phyloP scores from a whole-genome alignment of 2,329 filamentous ascomycete genomes.

The Sphaerulina vaccinii region DNA sequence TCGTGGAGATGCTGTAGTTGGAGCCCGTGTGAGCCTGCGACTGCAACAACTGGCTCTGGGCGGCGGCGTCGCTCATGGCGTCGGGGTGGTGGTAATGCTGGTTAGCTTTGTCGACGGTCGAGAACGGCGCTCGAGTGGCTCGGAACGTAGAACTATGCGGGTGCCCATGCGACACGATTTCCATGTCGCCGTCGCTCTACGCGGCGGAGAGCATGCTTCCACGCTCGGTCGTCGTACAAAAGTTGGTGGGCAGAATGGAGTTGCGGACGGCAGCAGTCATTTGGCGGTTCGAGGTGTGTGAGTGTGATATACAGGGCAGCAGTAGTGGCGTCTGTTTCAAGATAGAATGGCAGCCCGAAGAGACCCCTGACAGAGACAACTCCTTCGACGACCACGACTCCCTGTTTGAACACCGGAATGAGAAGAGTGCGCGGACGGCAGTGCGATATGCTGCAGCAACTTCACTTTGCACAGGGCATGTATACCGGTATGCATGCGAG shows the following conservation, averaged over 20 bases:
- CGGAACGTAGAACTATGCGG: conserved; percentile 31
- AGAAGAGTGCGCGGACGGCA: no score
- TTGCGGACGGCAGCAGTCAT: not conserved
- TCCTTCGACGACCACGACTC: no score
- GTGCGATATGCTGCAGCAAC: no score
- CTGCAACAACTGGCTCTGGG: conserved; percentile 40
- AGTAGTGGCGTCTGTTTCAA: no score
- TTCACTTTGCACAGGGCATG: no score
- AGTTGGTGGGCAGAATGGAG: no score
- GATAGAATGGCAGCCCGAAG: no score
- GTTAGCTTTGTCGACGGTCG: conserved; percentile 23
- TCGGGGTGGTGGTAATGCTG: conserved; percentile 14
- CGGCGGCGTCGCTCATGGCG: conserved; percentile 23
- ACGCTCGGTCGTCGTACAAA: no score
- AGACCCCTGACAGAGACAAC: no score
- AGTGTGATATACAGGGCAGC: not conserved
- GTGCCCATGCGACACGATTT: conserved; percentile 32
- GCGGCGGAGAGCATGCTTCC: conserved; percentile 19
- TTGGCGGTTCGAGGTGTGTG: no score
- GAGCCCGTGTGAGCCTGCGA: conserved; percentile 47
- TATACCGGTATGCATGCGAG: no score
- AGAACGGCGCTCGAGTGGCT: conserved; percentile 31
- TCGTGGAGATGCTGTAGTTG: conserved; percentile 47
- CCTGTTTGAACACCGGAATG: no score
- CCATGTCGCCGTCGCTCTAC: conserved; percentile 28